Conservation (phyloP, 1,284 basidiomycete species). For the Vanrija humicola region DNA sequence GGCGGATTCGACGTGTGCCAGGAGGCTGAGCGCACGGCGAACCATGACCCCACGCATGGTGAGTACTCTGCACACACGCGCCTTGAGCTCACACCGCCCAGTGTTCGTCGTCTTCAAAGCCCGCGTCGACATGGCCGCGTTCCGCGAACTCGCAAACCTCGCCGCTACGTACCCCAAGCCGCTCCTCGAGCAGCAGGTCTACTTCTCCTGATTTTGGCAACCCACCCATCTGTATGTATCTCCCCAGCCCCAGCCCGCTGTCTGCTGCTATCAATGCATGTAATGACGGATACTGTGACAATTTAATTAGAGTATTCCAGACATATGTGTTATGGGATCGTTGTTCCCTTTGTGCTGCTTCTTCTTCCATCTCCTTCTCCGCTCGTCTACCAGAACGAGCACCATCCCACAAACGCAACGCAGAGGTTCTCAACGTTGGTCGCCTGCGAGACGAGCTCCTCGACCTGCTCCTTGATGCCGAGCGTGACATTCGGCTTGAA, state of each 20-base stretch:
- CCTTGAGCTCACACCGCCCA: constrained; percentile 12
- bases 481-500: constrained; percentile 78
- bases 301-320: no score
- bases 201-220: constrained; percentile 5
- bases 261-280: no score
- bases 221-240: no score
- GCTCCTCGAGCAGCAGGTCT: constrained; percentile 37
- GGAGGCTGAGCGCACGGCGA: constrained; percentile 69
- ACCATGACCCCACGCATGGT: constrained; percentile 70
- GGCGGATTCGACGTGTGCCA: constrained; percentile 68
- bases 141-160: constrained; percentile 37
- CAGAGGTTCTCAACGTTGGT: constrained; percentile 89
- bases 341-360: background rate
- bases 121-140: constrained; percentile 53
- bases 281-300: no score
- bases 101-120: constrained; percentile 83
- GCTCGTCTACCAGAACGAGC: constrained; percentile 7
- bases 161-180: constrained; percentile 37
- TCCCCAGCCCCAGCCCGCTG: no score
- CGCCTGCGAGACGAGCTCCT: constrained; percentile 84
- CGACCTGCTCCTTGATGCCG: constrained; percentile 73
- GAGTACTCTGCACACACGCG: constrained; percentile 6
- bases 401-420: constrained; percentile 96
- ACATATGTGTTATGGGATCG: background rate
- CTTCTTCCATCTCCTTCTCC: background rate